These are phyloP conservation scores for Hanseniaspora pseudoguilliermondii DNA, from an alignment of 805 yeast genomes.

Conservation along the genomic window DNA sequence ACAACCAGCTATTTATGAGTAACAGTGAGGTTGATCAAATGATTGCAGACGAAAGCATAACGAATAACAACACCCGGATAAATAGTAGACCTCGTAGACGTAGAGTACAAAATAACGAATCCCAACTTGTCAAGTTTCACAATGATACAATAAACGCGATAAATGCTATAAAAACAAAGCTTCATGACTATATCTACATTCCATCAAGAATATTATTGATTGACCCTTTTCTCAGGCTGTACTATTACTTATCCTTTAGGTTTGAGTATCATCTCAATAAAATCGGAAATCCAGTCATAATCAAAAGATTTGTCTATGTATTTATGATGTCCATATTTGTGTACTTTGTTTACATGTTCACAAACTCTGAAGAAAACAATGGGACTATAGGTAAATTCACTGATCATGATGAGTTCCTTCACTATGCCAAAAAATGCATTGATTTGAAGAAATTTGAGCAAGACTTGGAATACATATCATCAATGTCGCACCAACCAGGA, in stretches of 20 bases:
- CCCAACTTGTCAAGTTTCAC: neutral
- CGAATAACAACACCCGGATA: conserved; percentile 18
- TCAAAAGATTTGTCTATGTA: conserved; percentile 65
- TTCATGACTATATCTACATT: conserved; percentile 25
- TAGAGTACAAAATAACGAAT: neutral
- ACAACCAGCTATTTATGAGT: neutral
- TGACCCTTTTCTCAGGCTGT: conserved; percentile 36
- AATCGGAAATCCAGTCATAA: conserved; percentile 76
- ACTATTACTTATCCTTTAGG: conserved; percentile 27
- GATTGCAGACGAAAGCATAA: conserved; percentile 19
- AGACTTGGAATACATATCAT: conserved; percentile 56
- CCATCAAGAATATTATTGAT: conserved; percentile 32
- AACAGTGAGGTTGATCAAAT: neutral
- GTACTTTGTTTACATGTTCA: conserved; percentile 46
- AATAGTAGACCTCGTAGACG: conserved; percentile 16
- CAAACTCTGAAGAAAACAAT: conserved; percentile 31
- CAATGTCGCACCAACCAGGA: conserved; percentile 81
- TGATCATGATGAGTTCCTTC: conserved; percentile 41
- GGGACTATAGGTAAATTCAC: conserved; percentile 46
- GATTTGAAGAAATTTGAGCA: conserved; percentile 48
- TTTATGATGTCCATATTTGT: conserved; percentile 46
- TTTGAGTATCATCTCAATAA: conserved; percentile 48
- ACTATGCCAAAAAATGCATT: conserved; percentile 38
- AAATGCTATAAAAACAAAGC: conserved; percentile 16
- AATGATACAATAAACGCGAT: conserved; percentile 1